Percentiles rank a stretch among this genome's conserved stretches.
Conservation (phyloP, 768 basidiomycete genomes). For the Rhizopogon vesiculosus region DNA sequence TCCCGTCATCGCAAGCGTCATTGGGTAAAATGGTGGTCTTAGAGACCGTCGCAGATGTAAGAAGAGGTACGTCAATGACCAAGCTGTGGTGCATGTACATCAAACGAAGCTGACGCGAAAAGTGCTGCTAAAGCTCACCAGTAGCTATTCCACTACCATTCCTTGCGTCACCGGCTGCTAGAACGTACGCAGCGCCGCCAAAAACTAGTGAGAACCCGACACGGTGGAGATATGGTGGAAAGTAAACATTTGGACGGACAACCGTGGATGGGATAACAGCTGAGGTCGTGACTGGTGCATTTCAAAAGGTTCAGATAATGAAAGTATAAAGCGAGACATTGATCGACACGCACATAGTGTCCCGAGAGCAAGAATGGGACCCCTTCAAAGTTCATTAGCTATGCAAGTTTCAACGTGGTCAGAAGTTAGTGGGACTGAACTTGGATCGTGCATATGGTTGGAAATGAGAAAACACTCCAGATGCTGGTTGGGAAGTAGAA, state of each 20-base stretch:
- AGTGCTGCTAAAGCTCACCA: conserved; percentile 7
- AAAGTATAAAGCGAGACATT: not conserved
- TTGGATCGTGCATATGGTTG: conserved; percentile 27
- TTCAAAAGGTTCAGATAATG: not conserved
- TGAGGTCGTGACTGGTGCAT: conserved; percentile 30
- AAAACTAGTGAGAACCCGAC: conserved; percentile 41
- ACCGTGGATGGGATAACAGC: conserved; percentile 30
- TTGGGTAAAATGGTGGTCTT: conserved; percentile 23
- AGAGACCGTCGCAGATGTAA: conserved; percentile 32
- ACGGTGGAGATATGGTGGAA: conserved; percentile 39
- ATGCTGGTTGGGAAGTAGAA: conserved; percentile 11
- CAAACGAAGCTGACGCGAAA: not conserved
- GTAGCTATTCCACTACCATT: conserved; percentile 43
- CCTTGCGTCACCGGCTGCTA: conserved; percentile 32
- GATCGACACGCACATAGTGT: conserved; percentile 27
- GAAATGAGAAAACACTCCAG: conserved; percentile 17
- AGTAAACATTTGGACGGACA: conserved; percentile 20
- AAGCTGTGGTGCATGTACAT: conserved; percentile 25
- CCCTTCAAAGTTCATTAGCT: conserved; percentile 10
- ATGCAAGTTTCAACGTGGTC: not conserved
- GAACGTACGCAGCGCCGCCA: conserved; percentile 39
- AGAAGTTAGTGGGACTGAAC: conserved; percentile 17
- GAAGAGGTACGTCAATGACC: conserved; percentile 42
- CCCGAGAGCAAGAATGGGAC: conserved; percentile 25
- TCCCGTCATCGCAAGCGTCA: conserved; percentile 29